Conservation (phyloP, 1,139 yeast genomes). For the Suhomyces coccinellae region DNA sequence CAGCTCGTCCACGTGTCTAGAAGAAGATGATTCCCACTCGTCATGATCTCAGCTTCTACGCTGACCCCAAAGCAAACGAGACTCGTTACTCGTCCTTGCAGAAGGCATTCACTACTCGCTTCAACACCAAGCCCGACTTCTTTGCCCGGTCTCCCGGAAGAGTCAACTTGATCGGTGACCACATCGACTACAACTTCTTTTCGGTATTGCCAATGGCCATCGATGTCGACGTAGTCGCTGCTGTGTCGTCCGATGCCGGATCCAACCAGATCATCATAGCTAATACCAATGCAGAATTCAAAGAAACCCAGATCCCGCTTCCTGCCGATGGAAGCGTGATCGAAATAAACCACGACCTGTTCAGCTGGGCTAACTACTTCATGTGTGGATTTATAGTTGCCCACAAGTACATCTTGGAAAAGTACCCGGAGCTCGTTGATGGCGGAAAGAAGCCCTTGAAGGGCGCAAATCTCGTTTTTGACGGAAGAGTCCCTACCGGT, state of each 20-base stretch:
- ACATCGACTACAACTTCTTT: slow-evolving; percentile 68
- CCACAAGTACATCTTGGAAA: slow-evolving; percentile 47
- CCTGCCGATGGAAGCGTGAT: slow-evolving; percentile 44
- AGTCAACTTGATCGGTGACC: slow-evolving; percentile 75
- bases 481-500: slow-evolving; percentile 73
- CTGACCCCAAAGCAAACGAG: slow-evolving; percentile 27
- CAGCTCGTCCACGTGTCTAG: not conserved
- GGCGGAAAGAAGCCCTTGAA: slow-evolving; percentile 25
- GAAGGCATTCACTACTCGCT: slow-evolving; percentile 22
- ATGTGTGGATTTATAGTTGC: slow-evolving; percentile 68
- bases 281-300: slow-evolving; percentile 41
- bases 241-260: slow-evolving; percentile 38
- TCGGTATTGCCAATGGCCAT: slow-evolving; percentile 79
- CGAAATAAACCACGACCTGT: slow-evolving; percentile 48
- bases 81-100: slow-evolving; percentile 29
- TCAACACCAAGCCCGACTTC: slow-evolving; percentile 37
- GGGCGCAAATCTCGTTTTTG: slow-evolving; percentile 56
- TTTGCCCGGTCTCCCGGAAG: slow-evolving; percentile 70
- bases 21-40: slow-evolving; percentile 30
- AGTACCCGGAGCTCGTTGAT: slow-evolving; percentile 22
- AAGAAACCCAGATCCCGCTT: slow-evolving; percentile 34
- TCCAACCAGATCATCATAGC: slow-evolving; percentile 38
- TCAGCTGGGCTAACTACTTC: slow-evolving; percentile 69
- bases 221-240: slow-evolving; percentile 62
- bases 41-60: slow-evolving; percentile 37